Conservation (phyloP, 768 basidiomycete genomes). For the Xerocomellus intermedius region DNA sequence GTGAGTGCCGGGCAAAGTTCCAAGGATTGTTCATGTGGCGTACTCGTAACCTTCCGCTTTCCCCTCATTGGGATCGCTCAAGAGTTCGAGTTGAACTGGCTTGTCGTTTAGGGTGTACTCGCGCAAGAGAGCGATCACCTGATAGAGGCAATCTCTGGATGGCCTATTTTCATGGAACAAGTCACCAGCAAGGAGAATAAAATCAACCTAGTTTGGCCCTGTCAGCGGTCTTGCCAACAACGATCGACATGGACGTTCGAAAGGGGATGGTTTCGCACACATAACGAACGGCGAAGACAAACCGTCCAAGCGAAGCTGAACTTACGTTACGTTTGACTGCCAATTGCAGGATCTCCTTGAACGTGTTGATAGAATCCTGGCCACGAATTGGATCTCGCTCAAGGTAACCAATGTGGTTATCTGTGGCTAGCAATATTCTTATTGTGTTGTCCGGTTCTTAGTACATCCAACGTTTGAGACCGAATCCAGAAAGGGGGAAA, state of each 20-base stretch:
- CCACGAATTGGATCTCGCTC: slow-evolving; percentile 94
- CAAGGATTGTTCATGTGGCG: slow-evolving; percentile 20
- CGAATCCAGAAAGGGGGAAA: neutral
- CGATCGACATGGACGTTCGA: neutral
- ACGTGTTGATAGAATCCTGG: slow-evolving; percentile 93
- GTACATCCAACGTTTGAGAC: slow-evolving; percentile 1
- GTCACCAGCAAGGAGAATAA: slow-evolving; percentile 92
- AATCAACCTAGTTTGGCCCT: slow-evolving; percentile 69
- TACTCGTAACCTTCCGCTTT: slow-evolving; percentile 83
- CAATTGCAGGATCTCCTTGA: slow-evolving; percentile 88
- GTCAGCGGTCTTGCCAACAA: slow-evolving; percentile 3
- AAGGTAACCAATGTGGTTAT: slow-evolving; percentile 93
- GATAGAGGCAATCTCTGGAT: slow-evolving; percentile 84
- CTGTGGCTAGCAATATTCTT: slow-evolving; percentile 86
- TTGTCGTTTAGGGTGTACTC: slow-evolving; percentile 89
- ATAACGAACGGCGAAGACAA: neutral
- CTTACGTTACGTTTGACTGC: slow-evolving; percentile 85
- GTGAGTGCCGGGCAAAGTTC: neutral
- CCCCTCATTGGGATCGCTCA: slow-evolving; percentile 92
- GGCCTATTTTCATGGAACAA: slow-evolving; percentile 98
- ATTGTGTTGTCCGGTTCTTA: slow-evolving; percentile 67
- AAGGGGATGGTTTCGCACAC: too few species aligned
- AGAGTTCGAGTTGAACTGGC: slow-evolving; percentile 85
- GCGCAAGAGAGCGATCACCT: slow-evolving; percentile 83
- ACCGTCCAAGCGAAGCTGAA: slow-evolving; percentile 6